phyloP scores from a whole-genome alignment of 2,329 filamentous ascomycete genomes.

The Arthrobotrys sphaeroides region DNA sequence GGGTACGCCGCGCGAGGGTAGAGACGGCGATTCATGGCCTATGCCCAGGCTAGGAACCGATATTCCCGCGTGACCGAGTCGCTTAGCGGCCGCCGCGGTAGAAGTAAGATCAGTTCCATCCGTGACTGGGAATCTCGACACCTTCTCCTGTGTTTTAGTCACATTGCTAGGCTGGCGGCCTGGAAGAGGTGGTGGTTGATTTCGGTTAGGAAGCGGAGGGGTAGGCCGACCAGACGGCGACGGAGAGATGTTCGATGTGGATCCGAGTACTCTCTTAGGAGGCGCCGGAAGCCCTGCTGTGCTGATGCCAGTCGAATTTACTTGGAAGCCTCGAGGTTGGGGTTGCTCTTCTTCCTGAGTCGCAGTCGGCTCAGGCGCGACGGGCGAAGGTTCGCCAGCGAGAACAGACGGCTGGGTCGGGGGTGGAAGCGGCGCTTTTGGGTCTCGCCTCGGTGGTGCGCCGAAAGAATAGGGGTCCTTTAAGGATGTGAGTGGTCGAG shows the following conservation, averaged over 20 bases:
- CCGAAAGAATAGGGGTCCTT: slow-evolving; percentile 81
- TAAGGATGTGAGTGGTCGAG: slow-evolving; percentile 73
- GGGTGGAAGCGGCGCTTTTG: slow-evolving; percentile 62
- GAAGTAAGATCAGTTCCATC: slow-evolving; percentile 56
- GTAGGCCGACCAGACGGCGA: slow-evolving; percentile 55
- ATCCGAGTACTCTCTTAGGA: slow-evolving; percentile 64
- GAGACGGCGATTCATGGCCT: slow-evolving; percentile 62
- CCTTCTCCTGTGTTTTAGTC: slow-evolving; percentile 58
- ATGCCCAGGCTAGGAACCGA: slow-evolving; percentile 83
- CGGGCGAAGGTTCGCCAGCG: slow-evolving; percentile 58
- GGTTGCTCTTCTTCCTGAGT: slow-evolving; percentile 61
- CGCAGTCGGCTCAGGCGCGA: slow-evolving; percentile 60
- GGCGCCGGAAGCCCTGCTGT: slow-evolving; percentile 77
- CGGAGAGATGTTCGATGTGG: slow-evolving; percentile 43
- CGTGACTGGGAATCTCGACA: slow-evolving; percentile 56
- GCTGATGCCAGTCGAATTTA: slow-evolving; percentile 75
- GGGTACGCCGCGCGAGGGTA: slow-evolving; percentile 57
- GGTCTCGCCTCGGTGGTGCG: slow-evolving; percentile 76
- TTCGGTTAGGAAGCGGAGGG: slow-evolving; percentile 35
- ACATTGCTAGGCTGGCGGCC: slow-evolving; percentile 56
- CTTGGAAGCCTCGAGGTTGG: slow-evolving; percentile 73
- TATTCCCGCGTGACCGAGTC: slow-evolving; percentile 77
- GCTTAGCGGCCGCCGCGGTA: slow-evolving; percentile 67
- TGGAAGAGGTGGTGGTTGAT: slow-evolving; percentile 59
- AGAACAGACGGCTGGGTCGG: slow-evolving; percentile 24